Conservation (phyloP, 148 eudicot species). For the Dianthus caryophyllus region DNA sequence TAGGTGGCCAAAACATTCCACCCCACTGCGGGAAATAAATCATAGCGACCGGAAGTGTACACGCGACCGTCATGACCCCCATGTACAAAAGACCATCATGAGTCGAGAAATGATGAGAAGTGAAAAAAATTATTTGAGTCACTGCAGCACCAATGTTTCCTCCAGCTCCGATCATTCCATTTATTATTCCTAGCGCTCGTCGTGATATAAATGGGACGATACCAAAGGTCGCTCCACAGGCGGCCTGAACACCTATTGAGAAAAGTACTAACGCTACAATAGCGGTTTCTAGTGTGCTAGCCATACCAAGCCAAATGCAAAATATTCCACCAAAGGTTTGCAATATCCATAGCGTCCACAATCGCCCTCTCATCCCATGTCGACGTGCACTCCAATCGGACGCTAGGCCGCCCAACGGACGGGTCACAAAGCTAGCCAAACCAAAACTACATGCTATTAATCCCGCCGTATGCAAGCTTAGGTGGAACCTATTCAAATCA, state of each 20-base stretch:
- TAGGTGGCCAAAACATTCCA: slow-evolving; percentile 36
- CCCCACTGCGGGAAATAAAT: slow-evolving; percentile 49
- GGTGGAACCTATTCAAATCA: slow-evolving; percentile 3
- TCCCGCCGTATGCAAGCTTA: slow-evolving; percentile 3
- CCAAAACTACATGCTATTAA: slow-evolving; percentile 5
- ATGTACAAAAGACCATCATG: slow-evolving; percentile 26
- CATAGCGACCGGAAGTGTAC: slow-evolving; percentile 29
- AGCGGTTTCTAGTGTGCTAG: neutral
- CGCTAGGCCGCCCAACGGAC: neutral
- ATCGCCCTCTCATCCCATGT: slow-evolving; percentile 2
- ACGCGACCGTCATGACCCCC: slow-evolving; percentile 35
- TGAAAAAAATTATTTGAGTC: slow-evolving; percentile 1
- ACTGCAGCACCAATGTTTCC: slow-evolving; percentile 4
- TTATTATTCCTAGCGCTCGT: neutral
- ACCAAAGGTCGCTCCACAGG: slow-evolving; percentile 7
- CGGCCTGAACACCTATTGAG: slow-evolving; percentile 7
- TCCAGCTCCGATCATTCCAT: slow-evolving; percentile 9
- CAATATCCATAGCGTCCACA: slow-evolving; percentile 7
- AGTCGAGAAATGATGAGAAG: neutral
- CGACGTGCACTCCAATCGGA: slow-evolving; percentile 1
- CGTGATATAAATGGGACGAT: slow-evolving; percentile 7
- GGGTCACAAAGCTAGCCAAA: slow-evolving; percentile 8
- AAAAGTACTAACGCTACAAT: neutral
- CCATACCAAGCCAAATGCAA: slow-evolving; percentile 10
- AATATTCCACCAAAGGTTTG: slow-evolving; percentile 6